Conservation (phyloP, 495 filamentous ascomycete genomes). For the Aspergillus homomorphus region DNA sequence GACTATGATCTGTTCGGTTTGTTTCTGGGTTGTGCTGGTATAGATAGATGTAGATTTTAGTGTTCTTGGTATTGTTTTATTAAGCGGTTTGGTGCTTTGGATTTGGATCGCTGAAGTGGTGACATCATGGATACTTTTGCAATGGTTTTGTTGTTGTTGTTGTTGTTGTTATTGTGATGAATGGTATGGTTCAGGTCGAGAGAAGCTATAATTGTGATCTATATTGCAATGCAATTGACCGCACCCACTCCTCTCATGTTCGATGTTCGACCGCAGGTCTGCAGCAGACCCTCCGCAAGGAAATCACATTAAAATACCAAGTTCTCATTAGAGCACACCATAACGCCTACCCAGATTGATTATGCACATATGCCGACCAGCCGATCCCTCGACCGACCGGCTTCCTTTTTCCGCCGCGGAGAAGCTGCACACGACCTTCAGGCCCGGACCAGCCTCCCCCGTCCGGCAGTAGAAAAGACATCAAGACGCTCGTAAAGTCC, state of each 20-base stretch:
- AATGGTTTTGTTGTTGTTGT: not conserved
- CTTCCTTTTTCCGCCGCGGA: not conserved
- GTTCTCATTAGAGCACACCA: conserved; percentile 3
- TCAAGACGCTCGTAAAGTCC: not conserved
- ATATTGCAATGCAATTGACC: not conserved
- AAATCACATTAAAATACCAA: not conserved
- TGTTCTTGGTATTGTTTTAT: no score
- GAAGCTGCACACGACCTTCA: not conserved
- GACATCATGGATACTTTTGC: not conserved
- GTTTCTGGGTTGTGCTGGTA: no score
- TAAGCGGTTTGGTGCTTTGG: no score
- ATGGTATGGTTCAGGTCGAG: no score
- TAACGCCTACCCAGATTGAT: conserved; percentile 7
- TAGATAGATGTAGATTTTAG: no score
- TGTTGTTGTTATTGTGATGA: no score
- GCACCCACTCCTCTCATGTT: no score
- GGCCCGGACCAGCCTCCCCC: not conserved
- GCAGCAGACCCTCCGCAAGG: not conserved
- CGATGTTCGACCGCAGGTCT: no score
- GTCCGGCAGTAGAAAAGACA: not conserved
- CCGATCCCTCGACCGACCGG: not conserved
- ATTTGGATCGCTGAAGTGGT: not conserved
- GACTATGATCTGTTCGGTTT: no score
- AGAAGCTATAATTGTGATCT: not conserved
- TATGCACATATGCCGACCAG: conserved; percentile 5